Conservation (phyloP, 129 eudicot genomes). For the Tanacetum coccineum region DNA sequence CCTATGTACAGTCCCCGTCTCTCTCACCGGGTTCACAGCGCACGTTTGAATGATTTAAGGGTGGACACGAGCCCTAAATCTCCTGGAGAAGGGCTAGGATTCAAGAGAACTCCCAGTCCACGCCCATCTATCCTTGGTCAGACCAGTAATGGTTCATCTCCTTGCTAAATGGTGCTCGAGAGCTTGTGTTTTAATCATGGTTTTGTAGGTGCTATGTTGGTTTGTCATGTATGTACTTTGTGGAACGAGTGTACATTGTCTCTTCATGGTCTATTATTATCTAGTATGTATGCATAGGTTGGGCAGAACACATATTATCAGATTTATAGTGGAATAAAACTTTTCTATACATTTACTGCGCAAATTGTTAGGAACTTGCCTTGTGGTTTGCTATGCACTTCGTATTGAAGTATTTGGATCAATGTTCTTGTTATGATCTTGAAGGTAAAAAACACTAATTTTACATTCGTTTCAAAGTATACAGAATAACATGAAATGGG, state of each 20-base stretch:
- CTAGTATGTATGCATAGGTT: slow-evolving; percentile 32
- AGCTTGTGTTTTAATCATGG: slow-evolving; percentile 25
- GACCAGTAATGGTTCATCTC: slow-evolving; percentile 44
- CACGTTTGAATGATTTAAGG: slow-evolving; percentile 42
- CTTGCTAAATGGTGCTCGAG: slow-evolving; percentile 47
- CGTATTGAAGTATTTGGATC: slow-evolving; percentile 5
- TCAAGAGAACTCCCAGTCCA: slow-evolving; percentile 52
- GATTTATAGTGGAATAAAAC: slow-evolving; percentile 26
- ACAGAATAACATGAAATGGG: neutral
- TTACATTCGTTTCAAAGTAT: slow-evolving; percentile 1
- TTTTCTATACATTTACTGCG: slow-evolving; percentile 6
- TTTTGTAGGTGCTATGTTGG: slow-evolving; percentile 24
- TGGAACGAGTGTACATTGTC: slow-evolving; percentile 28
- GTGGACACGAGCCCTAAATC: slow-evolving; percentile 42
- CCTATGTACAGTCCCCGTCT: slow-evolving; percentile 53
- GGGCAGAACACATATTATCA: slow-evolving; percentile 37
- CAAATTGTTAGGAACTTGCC: neutral
- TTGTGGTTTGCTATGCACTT: slow-evolving; percentile 7
- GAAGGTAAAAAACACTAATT: neutral
- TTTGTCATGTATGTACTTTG: slow-evolving; percentile 13
- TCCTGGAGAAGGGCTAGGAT: slow-evolving; percentile 40
- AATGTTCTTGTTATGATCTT: slow-evolving; percentile 16
- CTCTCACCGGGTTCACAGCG: slow-evolving; percentile 44
- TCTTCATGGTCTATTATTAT: slow-evolving; percentile 16
- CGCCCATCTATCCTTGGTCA: slow-evolving; percentile 46